Conservation (phyloP, 169 alveolate genomes). For the Amoebophrya sp. region DNA sequence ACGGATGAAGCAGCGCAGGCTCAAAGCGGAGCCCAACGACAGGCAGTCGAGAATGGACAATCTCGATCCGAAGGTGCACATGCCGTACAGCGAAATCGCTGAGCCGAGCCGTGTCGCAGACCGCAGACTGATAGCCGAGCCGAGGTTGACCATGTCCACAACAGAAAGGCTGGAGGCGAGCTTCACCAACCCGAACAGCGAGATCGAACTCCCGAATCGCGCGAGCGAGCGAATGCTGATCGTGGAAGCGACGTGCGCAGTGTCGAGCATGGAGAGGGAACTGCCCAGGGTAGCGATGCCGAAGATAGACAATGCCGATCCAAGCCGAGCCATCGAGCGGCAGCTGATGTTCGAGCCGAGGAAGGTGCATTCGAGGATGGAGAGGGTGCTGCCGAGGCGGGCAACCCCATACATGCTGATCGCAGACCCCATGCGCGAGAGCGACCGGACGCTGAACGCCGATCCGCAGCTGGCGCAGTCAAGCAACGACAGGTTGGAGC, state of each 20-base stretch:
- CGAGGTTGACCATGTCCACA: conserved; percentile 13
- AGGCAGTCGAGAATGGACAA: neutral
- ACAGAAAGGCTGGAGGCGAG: neutral
- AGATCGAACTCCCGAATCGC: neutral
- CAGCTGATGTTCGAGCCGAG: neutral
- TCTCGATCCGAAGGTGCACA: neutral
- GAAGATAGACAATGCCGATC: neutral
- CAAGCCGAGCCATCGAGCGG: neutral
- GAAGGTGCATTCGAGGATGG: neutral
- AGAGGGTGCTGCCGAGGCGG: conserved; percentile 11
- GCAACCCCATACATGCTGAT: neutral
- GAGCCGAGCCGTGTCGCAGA: neutral
- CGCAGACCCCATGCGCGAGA: neutral
- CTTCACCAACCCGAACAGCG: neutral
- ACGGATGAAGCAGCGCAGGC: neutral
- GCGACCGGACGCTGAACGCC: neutral
- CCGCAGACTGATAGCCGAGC: neutral
- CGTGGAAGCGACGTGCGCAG: neutral
- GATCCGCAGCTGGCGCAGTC: neutral
- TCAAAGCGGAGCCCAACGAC: neutral
- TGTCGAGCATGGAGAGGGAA: neutral
- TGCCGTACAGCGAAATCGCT: neutral
- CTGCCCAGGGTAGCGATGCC: conserved; percentile 17
- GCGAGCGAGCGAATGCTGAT: neutral
- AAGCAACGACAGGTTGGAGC: neutral